Conservation (phyloP, 306 rosid species). For the Neltuma alba region DNA sequence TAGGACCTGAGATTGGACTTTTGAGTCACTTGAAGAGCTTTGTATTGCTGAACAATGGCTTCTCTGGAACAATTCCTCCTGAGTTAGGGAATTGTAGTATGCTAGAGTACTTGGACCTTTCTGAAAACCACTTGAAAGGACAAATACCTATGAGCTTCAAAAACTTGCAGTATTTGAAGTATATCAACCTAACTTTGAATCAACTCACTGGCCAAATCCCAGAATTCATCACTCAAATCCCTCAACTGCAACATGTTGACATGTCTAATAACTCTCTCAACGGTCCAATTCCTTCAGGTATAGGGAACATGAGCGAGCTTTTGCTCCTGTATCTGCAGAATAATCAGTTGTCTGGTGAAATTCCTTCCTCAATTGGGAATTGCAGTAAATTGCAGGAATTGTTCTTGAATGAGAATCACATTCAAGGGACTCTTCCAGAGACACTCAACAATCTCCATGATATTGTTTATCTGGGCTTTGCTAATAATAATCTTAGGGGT, state of each 20-base stretch:
- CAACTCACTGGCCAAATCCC: constrained; percentile 57
- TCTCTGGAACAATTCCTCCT: constrained; percentile 51
- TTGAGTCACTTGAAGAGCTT: constrained; percentile 45
- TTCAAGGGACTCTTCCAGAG: constrained; percentile 60
- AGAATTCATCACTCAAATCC: constrained; percentile 48
- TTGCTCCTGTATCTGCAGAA: constrained; percentile 31
- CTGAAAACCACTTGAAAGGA: constrained; percentile 46
- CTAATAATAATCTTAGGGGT: constrained; percentile 55
- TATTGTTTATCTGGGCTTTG: constrained; percentile 41
- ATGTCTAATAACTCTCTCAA: constrained; percentile 50
- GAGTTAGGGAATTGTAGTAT: constrained; percentile 50
- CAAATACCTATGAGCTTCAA: constrained; percentile 53
- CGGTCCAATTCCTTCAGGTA: constrained; percentile 61
- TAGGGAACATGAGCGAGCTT: constrained; percentile 55
- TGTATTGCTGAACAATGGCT: constrained; percentile 34
- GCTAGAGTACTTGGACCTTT: constrained; percentile 52
- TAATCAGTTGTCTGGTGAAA: constrained; percentile 56
- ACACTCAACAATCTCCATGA: constrained; percentile 50
- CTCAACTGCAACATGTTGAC: constrained; percentile 40
- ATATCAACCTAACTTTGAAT: constrained; percentile 44
- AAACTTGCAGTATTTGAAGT: constrained; percentile 36
- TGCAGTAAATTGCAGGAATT: constrained; percentile 54
- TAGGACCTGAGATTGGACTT: constrained; percentile 61
- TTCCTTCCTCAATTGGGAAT: constrained; percentile 69
- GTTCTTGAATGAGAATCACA: constrained; percentile 37